phyloP scores from a whole-genome alignment of 2,329 filamentous ascomycete genomes.

The Bipolaris zeicola region DNA sequence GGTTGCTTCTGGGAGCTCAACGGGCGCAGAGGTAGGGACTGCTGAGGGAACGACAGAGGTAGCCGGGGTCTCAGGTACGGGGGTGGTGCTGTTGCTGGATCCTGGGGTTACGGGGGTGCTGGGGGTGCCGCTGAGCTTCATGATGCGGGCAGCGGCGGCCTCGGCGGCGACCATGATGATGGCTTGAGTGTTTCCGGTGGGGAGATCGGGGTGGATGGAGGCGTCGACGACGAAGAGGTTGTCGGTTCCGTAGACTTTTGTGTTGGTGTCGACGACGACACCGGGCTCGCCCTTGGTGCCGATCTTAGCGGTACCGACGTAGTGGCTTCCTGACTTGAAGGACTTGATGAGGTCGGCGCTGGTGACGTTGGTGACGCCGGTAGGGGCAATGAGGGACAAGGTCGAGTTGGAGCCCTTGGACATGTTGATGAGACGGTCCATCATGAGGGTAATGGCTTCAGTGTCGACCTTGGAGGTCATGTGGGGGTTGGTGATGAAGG shows the following conservation, averaged over 20 bases:
- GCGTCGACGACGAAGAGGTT: slow-evolving; percentile 55
- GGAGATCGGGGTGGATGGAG: slow-evolving; percentile 67
- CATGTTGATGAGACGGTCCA: slow-evolving; percentile 52
- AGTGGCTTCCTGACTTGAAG: slow-evolving; percentile 45
- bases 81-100: background rate
- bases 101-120: background rate
- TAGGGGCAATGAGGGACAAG: slow-evolving; percentile 41
- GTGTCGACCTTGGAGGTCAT: slow-evolving; percentile 55
- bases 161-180: slow-evolving; percentile 69
- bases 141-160: slow-evolving; percentile 60
- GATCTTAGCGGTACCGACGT: slow-evolving; percentile 62
- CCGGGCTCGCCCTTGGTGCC: slow-evolving; percentile 48
- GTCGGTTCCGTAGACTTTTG: slow-evolving; percentile 54
- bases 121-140: slow-evolving; percentile 46
- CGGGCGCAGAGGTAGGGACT: slow-evolving; percentile 20
- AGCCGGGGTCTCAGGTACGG: background rate
- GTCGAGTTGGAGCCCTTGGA: slow-evolving; percentile 35
- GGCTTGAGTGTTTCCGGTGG: slow-evolving; percentile 70
- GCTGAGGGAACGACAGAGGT: slow-evolving; percentile 3
- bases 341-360: slow-evolving; percentile 43
- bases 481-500: slow-evolving; percentile 57
- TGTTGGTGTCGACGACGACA: slow-evolving; percentile 47
- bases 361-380: slow-evolving; percentile 50
- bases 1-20: background rate
- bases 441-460: slow-evolving; percentile 51